Conservation (phyloP, 179 eudicot genomes). For the Beta corolliflora region DNA sequence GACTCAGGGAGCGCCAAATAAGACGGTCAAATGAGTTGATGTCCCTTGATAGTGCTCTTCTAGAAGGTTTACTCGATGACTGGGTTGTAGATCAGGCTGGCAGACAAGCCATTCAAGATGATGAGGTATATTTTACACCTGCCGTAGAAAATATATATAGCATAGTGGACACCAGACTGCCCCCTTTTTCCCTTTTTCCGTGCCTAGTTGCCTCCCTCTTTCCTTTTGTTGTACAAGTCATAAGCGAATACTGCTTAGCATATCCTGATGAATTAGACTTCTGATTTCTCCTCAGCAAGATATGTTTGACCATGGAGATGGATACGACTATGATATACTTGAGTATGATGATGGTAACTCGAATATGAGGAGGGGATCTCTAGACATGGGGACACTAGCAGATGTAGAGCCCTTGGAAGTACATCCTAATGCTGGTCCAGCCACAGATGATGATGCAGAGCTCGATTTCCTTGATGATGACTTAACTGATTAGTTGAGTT, state of each 20-base stretch:
- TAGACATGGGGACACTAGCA: conserved; percentile 56
- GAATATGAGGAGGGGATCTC: conserved; percentile 49
- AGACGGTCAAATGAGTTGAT: conserved; percentile 51
- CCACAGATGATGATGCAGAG: conserved; percentile 54
- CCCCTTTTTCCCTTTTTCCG: neutral
- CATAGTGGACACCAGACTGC: neutral
- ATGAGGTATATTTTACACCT: conserved; percentile 57
- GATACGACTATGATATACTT: conserved; percentile 58
- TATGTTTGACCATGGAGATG: conserved; percentile 57
- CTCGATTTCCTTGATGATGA: conserved; percentile 75
- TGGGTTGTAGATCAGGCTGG: conserved; percentile 69
- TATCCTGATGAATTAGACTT: conserved; percentile 8
- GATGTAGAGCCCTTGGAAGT: conserved; percentile 65
- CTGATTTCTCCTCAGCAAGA: conserved; percentile 47
- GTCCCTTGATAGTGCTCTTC: conserved; percentile 64
- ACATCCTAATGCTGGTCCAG: conserved; percentile 51
- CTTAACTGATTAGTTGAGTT: conserved; percentile 50
- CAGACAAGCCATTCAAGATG: conserved; percentile 58
- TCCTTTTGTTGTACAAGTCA: neutral
- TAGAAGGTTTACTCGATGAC: conserved; percentile 71
- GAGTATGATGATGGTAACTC: conserved; percentile 58
- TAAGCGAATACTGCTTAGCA: neutral
- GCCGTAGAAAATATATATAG: conserved; percentile 1
- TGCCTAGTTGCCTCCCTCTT: neutral
- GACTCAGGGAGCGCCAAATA: conserved; percentile 82